Evolutionary conservation across 1,139 yeast genomes (phyloP).

Genomic region (Groenewaldozyma auringiensis): DNA sequence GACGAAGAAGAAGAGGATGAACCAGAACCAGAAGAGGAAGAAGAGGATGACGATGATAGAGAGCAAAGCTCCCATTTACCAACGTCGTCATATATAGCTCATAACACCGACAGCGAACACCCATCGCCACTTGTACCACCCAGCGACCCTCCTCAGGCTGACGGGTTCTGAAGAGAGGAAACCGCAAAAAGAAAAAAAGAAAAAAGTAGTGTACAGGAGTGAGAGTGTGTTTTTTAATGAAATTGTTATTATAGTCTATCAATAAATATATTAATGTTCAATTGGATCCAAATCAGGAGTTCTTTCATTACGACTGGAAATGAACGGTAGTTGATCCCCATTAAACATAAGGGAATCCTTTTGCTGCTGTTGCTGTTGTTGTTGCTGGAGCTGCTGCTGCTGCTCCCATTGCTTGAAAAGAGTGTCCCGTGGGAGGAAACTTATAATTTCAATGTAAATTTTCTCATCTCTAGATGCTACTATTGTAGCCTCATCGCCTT

Average conservation of each 20-base stretch:
- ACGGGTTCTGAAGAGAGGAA: background rate
- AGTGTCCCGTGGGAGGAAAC: conserved; percentile 26
- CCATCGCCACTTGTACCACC: background rate
- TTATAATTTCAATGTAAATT: conserved; percentile 34
- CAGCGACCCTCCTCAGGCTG: conserved; percentile 1
- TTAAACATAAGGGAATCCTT: background rate
- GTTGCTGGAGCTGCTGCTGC: background rate
- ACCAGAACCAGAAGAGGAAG: conserved; percentile 7
- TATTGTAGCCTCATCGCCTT: conserved; percentile 35
- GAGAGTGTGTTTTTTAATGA: no score
- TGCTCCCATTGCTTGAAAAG: background rate
- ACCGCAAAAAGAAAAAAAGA: background rate
- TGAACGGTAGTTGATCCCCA: background rate
- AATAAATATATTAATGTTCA: background rate
- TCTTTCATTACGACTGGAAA: background rate
- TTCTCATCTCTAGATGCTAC: conserved; percentile 31
- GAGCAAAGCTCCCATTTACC: conserved; percentile 8
- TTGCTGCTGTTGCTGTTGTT: background rate
- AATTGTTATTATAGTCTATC: background rate
- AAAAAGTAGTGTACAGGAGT: background rate
- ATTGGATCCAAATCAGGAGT: background rate
- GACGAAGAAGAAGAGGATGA: conserved; percentile 12
- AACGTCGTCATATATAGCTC: background rate
- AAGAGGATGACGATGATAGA: conserved; percentile 11
- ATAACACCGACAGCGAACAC: background rate